phyloP scores from a whole-genome alignment of 1,284 basidiomycete genomes.

The Irpex sp. region DNA sequence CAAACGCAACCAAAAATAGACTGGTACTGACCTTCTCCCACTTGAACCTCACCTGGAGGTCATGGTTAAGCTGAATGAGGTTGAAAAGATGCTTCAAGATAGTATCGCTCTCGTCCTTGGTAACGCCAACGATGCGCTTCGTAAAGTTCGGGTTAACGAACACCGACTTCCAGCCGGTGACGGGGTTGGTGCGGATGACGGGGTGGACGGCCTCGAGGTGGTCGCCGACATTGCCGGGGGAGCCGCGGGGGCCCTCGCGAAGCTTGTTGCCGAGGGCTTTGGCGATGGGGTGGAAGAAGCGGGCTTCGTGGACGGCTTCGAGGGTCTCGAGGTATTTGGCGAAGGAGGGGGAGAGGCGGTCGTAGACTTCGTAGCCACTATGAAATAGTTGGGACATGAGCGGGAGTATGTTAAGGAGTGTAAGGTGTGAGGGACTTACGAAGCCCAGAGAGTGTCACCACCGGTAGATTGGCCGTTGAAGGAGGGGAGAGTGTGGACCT shows the following conservation, averaged over 20 bases:
- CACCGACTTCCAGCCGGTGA: slow-evolving; percentile 65
- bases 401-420: slow-evolving; percentile 30
- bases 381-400: slow-evolving; percentile 8
- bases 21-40: slow-evolving; percentile 32
- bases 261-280: slow-evolving; percentile 15
- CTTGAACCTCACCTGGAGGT: slow-evolving; percentile 53
- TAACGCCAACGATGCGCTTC: slow-evolving; percentile 58
- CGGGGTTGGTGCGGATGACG: slow-evolving; percentile 43
- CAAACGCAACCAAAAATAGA: neutral
- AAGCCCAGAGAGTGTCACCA: slow-evolving; percentile 40
- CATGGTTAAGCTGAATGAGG: slow-evolving; percentile 49
- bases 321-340: slow-evolving; percentile 55
- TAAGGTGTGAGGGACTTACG: neutral
- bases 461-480: slow-evolving; percentile 20
- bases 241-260: slow-evolving; percentile 17
- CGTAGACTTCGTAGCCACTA: slow-evolving; percentile 62
- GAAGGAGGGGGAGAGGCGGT: slow-evolving; percentile 56
- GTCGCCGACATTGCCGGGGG: slow-evolving; percentile 37
- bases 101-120: slow-evolving; percentile 53
- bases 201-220: slow-evolving; percentile 51
- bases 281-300: slow-evolving; percentile 36
- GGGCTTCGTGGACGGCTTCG: slow-evolving; percentile 57
- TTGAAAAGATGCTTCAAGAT: slow-evolving; percentile 46
- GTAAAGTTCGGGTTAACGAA: slow-evolving; percentile 73
- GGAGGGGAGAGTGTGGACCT: slow-evolving; percentile 50